Conservation (phyloP, 129 eudicot species). For the Silybum marianum region DNA sequence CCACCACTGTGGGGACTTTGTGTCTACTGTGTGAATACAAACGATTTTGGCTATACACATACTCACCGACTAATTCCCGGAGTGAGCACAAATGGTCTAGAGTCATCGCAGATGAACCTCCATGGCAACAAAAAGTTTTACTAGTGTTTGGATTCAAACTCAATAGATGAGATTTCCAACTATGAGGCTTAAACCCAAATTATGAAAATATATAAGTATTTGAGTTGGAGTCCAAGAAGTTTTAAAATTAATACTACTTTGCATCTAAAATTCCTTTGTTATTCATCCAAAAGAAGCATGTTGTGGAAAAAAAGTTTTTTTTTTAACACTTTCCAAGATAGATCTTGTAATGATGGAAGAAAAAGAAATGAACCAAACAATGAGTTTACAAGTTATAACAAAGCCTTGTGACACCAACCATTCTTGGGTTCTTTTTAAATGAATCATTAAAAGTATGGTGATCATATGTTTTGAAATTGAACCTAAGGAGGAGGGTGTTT, state of each 20-base stretch:
- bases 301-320: not conserved
- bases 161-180: too few species aligned
- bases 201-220: too few species aligned
- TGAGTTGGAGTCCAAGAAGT: not conserved
- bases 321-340: not conserved
- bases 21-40: too few species aligned
- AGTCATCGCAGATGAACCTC: too few species aligned
- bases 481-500: not conserved
- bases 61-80: too few species aligned
- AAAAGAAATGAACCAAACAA: not conserved
- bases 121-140: too few species aligned
- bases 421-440: not conserved
- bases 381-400: constrained; percentile 7
- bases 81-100: too few species aligned
- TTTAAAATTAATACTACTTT: not conserved
- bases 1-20: too few species aligned
- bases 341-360: too few species aligned
- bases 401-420: constrained; percentile 4
- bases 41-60: too few species aligned
- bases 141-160: too few species aligned
- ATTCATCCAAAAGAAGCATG: not conserved
- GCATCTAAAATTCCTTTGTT: not conserved
- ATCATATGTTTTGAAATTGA: not conserved
- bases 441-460: not conserved
- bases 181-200: too few species aligned